Evolutionary conservation across 2,329 filamentous ascomycete species (phyloP).

Genomic region (Penicillium sp.): DNA sequence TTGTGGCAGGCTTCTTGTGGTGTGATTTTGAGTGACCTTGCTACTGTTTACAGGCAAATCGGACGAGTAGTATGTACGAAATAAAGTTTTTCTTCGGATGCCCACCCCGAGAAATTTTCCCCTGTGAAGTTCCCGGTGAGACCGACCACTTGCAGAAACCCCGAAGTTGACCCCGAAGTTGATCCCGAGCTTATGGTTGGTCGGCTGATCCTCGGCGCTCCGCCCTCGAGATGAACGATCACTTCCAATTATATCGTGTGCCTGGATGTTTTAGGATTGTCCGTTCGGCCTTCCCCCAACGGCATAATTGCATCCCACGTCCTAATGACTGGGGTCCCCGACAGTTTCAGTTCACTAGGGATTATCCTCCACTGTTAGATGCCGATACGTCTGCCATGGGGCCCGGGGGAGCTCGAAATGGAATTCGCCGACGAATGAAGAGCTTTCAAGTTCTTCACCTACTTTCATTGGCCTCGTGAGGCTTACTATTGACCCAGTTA

Average conservation of each 20-base stretch:
- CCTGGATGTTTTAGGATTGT: neutral
- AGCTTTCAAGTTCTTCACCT: neutral
- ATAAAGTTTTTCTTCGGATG: neutral
- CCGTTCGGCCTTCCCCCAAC: neutral
- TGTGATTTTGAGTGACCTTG: no score
- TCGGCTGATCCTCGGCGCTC: neutral
- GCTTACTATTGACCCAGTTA: neutral
- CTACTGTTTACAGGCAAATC: no score
- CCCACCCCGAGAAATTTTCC: neutral
- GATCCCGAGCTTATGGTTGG: conserved; percentile 2
- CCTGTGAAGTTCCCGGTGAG: conserved; percentile 1
- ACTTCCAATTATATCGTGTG: conserved; percentile 3
- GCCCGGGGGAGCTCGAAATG: neutral
- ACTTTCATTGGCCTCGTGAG: neutral
- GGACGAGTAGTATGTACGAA: no score
- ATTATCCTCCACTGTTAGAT: neutral
- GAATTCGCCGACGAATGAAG: neutral
- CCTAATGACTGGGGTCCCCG: neutral
- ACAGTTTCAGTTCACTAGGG: neutral
- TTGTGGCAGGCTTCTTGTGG: neutral
- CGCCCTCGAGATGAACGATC: neutral
- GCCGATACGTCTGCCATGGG: neutral
- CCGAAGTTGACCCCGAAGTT: neutral
- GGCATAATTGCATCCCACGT: neutral
- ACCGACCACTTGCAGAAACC: neutral